Conservation (phyloP, 2,329 filamentous ascomycete species). For the Diaporthe nobilis region DNA sequence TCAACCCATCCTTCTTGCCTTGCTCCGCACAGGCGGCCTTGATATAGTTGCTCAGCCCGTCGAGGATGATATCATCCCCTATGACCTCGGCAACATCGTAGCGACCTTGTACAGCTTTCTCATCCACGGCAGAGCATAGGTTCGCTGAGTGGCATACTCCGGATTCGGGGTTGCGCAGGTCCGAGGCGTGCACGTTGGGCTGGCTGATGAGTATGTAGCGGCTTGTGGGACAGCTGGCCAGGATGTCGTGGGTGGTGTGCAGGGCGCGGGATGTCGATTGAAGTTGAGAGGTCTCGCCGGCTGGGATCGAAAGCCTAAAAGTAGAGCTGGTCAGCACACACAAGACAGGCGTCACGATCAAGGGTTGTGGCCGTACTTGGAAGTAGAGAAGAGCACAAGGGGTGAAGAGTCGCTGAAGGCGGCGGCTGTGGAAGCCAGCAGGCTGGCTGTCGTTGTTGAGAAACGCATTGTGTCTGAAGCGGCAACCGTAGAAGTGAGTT, state of each 20-base stretch:
- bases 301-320: slow-evolving; percentile 51
- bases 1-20: slow-evolving; percentile 50
- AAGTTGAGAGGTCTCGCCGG: slow-evolving; percentile 57
- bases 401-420: slow-evolving; percentile 91
- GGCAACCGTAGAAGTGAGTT: not conserved
- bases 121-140: slow-evolving; percentile 59
- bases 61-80: slow-evolving; percentile 60
- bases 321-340: slow-evolving; percentile 37
- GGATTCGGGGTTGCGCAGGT: slow-evolving; percentile 69
- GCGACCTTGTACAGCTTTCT: slow-evolving; percentile 52
- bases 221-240: slow-evolving; percentile 79
- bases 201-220: slow-evolving; percentile 85
- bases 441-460: slow-evolving; percentile 63
- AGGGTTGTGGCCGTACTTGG: slow-evolving; percentile 72
- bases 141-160: slow-evolving; percentile 67
- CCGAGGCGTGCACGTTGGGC: slow-evolving; percentile 78
- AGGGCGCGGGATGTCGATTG: slow-evolving; percentile 64
- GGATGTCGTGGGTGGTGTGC: slow-evolving; percentile 61
- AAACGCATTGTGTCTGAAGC: slow-evolving; percentile 66
- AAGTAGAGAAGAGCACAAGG: slow-evolving; percentile 89
- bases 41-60: slow-evolving; percentile 55
- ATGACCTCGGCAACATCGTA: slow-evolving; percentile 72
- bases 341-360: not conserved
- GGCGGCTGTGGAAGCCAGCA: slow-evolving; percentile 70
- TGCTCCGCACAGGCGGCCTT: slow-evolving; percentile 59